Conservation (phyloP, 1,284 basidiomycete genomes). For the Crepidotus sp. region DNA sequence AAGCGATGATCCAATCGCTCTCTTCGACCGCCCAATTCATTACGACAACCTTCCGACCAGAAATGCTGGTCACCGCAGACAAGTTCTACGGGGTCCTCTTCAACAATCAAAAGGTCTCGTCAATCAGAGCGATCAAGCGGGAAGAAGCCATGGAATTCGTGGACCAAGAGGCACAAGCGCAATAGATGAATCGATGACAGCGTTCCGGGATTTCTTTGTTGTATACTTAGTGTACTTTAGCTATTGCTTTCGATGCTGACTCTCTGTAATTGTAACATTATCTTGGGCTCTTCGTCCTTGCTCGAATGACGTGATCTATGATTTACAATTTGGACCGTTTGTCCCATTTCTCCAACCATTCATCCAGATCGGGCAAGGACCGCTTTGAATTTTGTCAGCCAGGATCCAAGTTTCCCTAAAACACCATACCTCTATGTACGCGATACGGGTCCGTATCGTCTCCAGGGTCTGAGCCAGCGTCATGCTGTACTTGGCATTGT, state of each 20-base stretch:
- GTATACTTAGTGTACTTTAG: constrained; percentile 15
- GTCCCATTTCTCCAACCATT: constrained; percentile 49
- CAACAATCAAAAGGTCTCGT: constrained; percentile 91
- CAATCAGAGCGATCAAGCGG: constrained; percentile 72
- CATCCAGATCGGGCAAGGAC: constrained; percentile 45
- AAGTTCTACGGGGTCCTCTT: constrained; percentile 99
- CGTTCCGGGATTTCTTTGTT: constrained; percentile 7
- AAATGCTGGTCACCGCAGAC: constrained; percentile 92
- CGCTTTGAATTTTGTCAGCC: constrained; percentile 28
- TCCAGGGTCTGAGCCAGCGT: constrained; percentile 62
- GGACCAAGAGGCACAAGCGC: constrained; percentile 41
- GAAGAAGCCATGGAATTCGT: constrained; percentile 88
- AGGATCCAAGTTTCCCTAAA: constrained; percentile 3
- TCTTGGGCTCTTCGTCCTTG: not conserved
- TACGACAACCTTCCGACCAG: constrained; percentile 96
- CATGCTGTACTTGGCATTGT: constrained; percentile 56
- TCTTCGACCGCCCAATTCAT: constrained; percentile 91
- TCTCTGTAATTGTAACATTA: constrained; percentile 9
- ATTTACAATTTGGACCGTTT: constrained; percentile 20
- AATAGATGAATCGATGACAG: constrained; percentile 16
- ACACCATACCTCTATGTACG: constrained; percentile 47
- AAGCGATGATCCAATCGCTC: constrained; percentile 92
- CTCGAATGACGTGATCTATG: not conserved
- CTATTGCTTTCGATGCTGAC: constrained; percentile 10
- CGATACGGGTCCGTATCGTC: constrained; percentile 46